Conservation (phyloP, 768 basidiomycete species). For the Calocybe indica region DNA sequence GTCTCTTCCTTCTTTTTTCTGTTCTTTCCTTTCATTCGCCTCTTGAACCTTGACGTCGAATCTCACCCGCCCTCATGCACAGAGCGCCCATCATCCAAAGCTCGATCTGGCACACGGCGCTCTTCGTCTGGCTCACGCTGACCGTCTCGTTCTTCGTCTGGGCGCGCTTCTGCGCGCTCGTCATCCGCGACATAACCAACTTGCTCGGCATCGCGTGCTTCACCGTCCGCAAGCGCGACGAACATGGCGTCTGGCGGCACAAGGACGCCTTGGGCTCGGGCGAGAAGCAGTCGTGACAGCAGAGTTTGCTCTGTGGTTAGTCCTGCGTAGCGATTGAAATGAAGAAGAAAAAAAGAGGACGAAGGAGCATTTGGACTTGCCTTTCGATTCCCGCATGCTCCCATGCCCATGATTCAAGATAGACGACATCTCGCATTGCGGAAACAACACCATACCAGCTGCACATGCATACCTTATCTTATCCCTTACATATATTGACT, state of each 20-base stretch:
- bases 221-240: slow-evolving; percentile 83
- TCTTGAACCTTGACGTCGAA: neutral
- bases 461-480: too few species aligned
- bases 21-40: neutral
- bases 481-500: too few species aligned
- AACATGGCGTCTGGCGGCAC: slow-evolving; percentile 50
- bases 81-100: slow-evolving; percentile 72
- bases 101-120: slow-evolving; percentile 50
- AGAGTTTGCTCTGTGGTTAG: too few species aligned
- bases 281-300: too few species aligned
- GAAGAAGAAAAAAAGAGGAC: too few species aligned
- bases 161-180: slow-evolving; percentile 72
- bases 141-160: slow-evolving; percentile 62
- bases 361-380: too few species aligned
- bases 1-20: slow-evolving; percentile 2
- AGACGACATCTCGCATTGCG: too few species aligned
- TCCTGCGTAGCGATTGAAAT: too few species aligned
- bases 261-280: slow-evolving; percentile 5
- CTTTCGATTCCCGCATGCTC: too few species aligned
- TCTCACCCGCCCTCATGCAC: neutral
- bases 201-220: slow-evolving; percentile 94
- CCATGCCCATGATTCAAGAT: too few species aligned
- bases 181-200: slow-evolving; percentile 84
- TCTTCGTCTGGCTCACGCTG: slow-evolving; percentile 48
- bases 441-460: too few species aligned